Evolutionary conservation across 257 asterid genomes (phyloP), one percentile per base, ranked within the genome.

Genomic region (Solanum lignicaule): DNA sequence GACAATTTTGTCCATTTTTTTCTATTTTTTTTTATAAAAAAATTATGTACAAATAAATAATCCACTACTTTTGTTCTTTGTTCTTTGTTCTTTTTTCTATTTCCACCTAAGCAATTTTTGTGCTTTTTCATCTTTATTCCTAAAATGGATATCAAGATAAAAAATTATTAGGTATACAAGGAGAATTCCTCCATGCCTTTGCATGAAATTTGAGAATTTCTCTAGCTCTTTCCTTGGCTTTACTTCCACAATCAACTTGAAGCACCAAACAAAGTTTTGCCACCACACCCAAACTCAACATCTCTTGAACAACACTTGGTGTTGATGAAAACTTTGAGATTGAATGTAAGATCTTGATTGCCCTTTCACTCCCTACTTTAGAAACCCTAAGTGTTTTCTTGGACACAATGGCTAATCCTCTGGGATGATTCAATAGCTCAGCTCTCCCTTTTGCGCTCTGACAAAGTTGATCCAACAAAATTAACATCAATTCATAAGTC

Each of bases 381-480:
- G 99, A 96, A 79, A 96, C 97, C 92, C 98, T 93, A 9, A 96
- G 92, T 3, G 93, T 93, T 91, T 95, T 96, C 90, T 95, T 96
- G 3, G 99, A 93, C 4, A 96, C 95, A 3, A 94, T 78, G 5
- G 98, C 99, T 35, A 96, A 12, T 2, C 99, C 99, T 0, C 98
- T 98, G 0, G 92, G 90, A 89, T 96, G 99, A n/a, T 84, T 90
- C 60, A 95, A 32, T 58, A 96, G 78, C 89, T 92, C 96, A 0
- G 98, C 94, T 72, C 99, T 87, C 9, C 99, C 99, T 68, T 96
- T 98, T 0, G 99, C 98, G 58, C 96, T 93, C 86, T 92, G 98
- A 93, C 98, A 94, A 4, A 95, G 90, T 66, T 86, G 76, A 43
- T 96, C 98, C 84, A 96, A 5, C 52, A 92, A 87, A 23, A 65